Conservation (phyloP, 164 flowering plant genomes). For the Magnolia changhungtana region DNA sequence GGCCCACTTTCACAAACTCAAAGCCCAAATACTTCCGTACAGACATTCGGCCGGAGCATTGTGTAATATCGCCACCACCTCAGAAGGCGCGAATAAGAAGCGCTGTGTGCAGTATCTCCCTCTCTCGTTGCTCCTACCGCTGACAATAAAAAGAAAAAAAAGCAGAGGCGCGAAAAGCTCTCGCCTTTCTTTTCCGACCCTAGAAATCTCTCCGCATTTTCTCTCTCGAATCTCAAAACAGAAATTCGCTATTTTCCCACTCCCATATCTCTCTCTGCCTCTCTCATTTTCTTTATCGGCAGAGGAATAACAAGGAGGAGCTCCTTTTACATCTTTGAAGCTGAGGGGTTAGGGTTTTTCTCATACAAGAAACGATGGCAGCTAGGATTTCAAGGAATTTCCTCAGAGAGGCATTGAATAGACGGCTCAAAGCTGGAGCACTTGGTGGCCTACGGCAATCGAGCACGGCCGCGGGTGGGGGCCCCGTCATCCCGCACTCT, state of each 20-base stretch:
- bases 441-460: constrained; percentile 16
- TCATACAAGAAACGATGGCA: constrained; percentile 15
- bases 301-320: not conserved
- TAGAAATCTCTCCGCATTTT: constrained; percentile 1
- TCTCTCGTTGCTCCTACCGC: not conserved
- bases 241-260: too few relatives aligned
- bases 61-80: not conserved
- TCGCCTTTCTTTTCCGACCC: not conserved
- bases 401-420: constrained; percentile 6
- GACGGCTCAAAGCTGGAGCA: constrained; percentile 6
- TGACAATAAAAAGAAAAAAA: not conserved
- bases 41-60: too few relatives aligned
- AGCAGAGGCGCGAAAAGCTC: constrained; percentile 9
- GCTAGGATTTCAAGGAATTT: constrained; percentile 17
- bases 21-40: not conserved
- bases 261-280: not conserved
- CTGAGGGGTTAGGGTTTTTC: not conserved
- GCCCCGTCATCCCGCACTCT: constrained; percentile 20
- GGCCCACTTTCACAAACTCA: not conserved
- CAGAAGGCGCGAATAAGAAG: not conserved
- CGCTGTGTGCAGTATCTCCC: not conserved
- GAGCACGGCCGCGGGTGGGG: constrained; percentile 10
- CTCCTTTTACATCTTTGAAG: not conserved
- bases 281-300: not conserved
- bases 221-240: not conserved